Percentiles rank a stretch among this genome's conserved stretches.
Conservation (phyloP, 2,329 filamentous ascomycete genomes). For the Fonsecaea erecta region DNA sequence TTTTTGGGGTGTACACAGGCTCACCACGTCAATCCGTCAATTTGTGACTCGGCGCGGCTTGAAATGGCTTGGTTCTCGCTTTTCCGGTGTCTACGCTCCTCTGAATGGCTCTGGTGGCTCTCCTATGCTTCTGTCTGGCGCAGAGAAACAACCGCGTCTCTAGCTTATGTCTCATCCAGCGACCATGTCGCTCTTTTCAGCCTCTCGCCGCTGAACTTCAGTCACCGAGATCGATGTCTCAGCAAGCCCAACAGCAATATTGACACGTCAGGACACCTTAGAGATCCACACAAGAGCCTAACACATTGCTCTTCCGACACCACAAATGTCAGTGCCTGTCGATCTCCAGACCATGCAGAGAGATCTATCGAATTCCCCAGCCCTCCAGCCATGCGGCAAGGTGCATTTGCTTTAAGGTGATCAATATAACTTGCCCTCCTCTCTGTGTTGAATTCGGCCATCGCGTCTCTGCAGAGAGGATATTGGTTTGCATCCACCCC, state of each 20-base stretch:
- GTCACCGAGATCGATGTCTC: too few species aligned
- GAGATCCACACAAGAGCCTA: neutral
- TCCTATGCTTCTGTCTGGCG: constrained; percentile 4
- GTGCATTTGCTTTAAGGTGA: neutral
- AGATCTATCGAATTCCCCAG: too few species aligned
- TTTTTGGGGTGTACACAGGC: neutral
- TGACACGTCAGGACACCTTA: neutral
- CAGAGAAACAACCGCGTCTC: neutral
- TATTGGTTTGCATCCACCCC: neutral
- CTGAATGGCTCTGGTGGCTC: neutral
- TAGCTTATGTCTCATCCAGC: neutral
- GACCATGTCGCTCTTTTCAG: neutral
- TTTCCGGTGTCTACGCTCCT: neutral
- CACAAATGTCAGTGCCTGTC: neutral
- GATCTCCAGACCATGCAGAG: too few species aligned
- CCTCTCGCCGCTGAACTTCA: neutral
- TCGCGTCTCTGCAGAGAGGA: neutral
- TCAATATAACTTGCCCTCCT: neutral
- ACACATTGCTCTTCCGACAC: neutral
- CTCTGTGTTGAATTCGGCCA: neutral
- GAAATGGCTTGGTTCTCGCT: neutral
- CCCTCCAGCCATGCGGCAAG: neutral
- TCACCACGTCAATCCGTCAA: neutral
- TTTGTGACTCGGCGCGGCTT: neutral
- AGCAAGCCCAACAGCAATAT: neutral